phyloP scores from a whole-genome alignment of 2,329 filamentous ascomycete genomes.

The Penicillium sumatraense region DNA sequence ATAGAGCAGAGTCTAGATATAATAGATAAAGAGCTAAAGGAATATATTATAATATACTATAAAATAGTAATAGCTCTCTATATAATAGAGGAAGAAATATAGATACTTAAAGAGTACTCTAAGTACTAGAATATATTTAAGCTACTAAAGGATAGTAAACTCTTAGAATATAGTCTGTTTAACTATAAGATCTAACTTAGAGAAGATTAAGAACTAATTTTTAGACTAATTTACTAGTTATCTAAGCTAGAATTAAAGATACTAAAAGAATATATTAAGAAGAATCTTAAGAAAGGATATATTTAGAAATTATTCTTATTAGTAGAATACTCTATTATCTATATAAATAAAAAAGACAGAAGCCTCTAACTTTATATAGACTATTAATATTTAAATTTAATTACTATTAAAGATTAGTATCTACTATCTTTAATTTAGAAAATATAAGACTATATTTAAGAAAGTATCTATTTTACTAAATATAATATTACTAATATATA shows the following conservation, averaged over 20 bases:
- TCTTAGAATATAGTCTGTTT: not conserved
- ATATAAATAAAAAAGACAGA: not conserved
- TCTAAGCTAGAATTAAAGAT: not conserved
- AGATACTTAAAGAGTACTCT: not conserved
- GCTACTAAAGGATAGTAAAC: not conserved
- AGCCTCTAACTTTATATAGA: not conserved
- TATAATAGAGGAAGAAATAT: conserved; percentile 1
- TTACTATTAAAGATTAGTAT: not conserved
- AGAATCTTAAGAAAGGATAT: not conserved
- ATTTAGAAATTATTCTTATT: not conserved
- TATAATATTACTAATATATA: conserved; percentile 8
- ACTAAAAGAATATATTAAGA: not conserved
- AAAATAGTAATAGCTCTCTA: not conserved
- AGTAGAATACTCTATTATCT: conserved; percentile 3
- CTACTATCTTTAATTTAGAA: not conserved
- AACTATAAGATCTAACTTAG: not conserved
- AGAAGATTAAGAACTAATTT: not conserved
- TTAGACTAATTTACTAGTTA: not conserved
- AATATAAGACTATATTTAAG: not conserved
- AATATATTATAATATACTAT: conserved; percentile 4
- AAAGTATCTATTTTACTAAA: conserved; percentile 5
- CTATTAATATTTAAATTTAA: not conserved
- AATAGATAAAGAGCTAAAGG: conserved; percentile 6
- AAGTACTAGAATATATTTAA: conserved; percentile 2
- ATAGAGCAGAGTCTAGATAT: conserved; percentile 2